Conservation (phyloP, 225 moss, liverwort and hornwort species). For the Physcomitrellopsis africana region DNA sequence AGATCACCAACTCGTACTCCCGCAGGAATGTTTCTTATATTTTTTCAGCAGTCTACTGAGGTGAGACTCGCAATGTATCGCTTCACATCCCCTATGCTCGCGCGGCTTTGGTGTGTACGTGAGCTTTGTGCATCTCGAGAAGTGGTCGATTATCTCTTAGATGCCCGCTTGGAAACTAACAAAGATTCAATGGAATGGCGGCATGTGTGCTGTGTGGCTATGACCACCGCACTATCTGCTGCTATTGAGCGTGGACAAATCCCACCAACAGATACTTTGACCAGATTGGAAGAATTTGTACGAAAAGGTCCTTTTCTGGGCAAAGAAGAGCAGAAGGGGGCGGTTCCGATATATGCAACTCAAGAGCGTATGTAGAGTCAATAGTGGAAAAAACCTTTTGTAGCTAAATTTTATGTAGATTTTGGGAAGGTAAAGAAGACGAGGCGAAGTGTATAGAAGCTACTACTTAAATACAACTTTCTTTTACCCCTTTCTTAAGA, state of each 20-base stretch:
- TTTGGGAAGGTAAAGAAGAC: conserved; percentile 36
- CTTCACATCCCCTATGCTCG: conserved; percentile 56
- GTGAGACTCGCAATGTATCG: conserved; percentile 70
- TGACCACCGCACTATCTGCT: conserved; percentile 58
- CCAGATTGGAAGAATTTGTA: conserved; percentile 62
- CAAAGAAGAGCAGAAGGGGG: conserved; percentile 43
- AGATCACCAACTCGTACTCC: conserved; percentile 65
- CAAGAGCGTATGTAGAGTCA: conserved; percentile 59
- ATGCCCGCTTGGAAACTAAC: conserved; percentile 58
- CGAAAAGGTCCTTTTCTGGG: conserved; percentile 60
- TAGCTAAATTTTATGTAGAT: conserved; percentile 38
- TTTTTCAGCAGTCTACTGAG: conserved; percentile 65
- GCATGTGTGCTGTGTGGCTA: conserved; percentile 70
- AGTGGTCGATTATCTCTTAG: conserved; percentile 60
- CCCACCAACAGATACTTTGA: conserved; percentile 48
- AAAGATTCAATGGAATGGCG: conserved; percentile 79
- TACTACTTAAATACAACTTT: conserved; percentile 14
- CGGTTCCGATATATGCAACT: conserved; percentile 63
- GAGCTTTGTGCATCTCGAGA: conserved; percentile 58
- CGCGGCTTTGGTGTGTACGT: conserved; percentile 63
- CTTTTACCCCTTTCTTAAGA: conserved; percentile 12
- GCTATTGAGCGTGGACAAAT: conserved; percentile 60
- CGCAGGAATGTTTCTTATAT: conserved; percentile 58
- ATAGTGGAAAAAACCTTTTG: conserved; percentile 29
- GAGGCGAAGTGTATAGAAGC: conserved; percentile 33